These are phyloP conservation scores for Fusarium transvaalense DNA, from an alignment of 2,329 filamentous ascomycete species.

Conservation along the genomic window DNA sequence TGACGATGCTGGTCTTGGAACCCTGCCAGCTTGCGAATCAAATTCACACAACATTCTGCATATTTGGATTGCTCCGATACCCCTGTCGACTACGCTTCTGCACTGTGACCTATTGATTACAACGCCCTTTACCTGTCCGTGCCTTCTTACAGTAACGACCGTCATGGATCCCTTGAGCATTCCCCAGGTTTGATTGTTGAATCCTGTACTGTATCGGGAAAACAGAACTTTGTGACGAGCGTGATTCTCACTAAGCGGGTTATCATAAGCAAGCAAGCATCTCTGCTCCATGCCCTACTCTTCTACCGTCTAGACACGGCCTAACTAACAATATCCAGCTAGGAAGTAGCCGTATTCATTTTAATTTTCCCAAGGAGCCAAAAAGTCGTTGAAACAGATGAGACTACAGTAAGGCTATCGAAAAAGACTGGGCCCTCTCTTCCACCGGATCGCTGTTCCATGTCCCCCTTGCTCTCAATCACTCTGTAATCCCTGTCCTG, in stretches of 20 bases:
- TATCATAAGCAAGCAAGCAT: constrained; percentile 18
- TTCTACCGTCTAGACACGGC: neutral
- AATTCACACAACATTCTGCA: constrained; percentile 9
- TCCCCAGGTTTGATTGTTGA: constrained; percentile 44
- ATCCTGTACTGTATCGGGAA: constrained; percentile 1
- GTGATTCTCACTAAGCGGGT: constrained; percentile 18
- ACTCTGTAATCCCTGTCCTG: constrained; percentile 16
- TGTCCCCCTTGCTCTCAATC: neutral
- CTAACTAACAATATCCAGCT: constrained; percentile 1
- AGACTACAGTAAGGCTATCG: neutral
- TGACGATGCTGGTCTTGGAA: constrained; percentile 10
- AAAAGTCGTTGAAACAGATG: neutral
- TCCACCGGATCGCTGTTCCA: constrained; percentile 32
- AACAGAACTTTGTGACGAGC: constrained; percentile 2
- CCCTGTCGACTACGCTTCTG: constrained; percentile 35
- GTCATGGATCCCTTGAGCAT: constrained; percentile 40
- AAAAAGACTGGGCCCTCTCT: constrained; percentile 18
- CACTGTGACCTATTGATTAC: constrained; percentile 25
- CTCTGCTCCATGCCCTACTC: neutral
- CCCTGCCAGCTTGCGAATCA: constrained; percentile 16
- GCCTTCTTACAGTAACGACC: constrained; percentile 27
- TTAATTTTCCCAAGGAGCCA: constrained; percentile 9
- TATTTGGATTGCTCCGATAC: constrained; percentile 36
- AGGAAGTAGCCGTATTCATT: neutral
- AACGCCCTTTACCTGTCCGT: constrained; percentile 18